phyloP scores from a whole-genome alignment of 805 yeast species.

The Monosporozyma unispora region DNA sequence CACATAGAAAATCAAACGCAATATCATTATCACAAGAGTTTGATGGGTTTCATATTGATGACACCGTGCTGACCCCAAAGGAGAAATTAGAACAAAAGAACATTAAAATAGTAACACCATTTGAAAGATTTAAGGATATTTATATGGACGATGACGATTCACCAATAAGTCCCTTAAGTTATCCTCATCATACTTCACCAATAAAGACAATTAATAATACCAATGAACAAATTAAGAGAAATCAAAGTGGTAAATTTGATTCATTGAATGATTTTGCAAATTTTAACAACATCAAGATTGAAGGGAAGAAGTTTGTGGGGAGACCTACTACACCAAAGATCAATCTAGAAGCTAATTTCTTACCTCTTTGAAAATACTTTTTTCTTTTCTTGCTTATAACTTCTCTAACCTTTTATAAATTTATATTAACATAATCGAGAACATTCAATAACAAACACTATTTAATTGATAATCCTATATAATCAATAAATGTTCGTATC shows the following conservation, averaged over 20 bases:
- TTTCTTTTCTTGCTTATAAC: too few relatives aligned
- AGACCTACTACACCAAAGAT: conserved; percentile 19
- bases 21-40: conserved; percentile 6
- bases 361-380: not conserved
- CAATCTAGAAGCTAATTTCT: conserved; percentile 8
- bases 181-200: conserved; percentile 11
- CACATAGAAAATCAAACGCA: conserved; percentile 10
- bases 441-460: too few relatives aligned
- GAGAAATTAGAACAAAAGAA: not conserved
- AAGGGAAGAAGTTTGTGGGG: conserved; percentile 17
- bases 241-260: conserved; percentile 14
- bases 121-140: conserved; percentile 1
- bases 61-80: not conserved
- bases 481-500: not conserved
- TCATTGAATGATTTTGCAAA: conserved; percentile 17
- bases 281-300: conserved; percentile 11
- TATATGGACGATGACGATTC: conserved; percentile 4
- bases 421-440: not conserved
- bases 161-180: conserved; percentile 4
- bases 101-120: not conserved
- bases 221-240: conserved; percentile 24
- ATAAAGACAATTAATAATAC: conserved; percentile 14
- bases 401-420: not conserved
- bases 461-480: not conserved
- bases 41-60: not conserved